A percentile compares a stretch with the other conserved stretches of the same genome.
Conservation (phyloP, 2,329 filamentous ascomycete genomes). For the Sphaerostilbella broomeana region DNA sequence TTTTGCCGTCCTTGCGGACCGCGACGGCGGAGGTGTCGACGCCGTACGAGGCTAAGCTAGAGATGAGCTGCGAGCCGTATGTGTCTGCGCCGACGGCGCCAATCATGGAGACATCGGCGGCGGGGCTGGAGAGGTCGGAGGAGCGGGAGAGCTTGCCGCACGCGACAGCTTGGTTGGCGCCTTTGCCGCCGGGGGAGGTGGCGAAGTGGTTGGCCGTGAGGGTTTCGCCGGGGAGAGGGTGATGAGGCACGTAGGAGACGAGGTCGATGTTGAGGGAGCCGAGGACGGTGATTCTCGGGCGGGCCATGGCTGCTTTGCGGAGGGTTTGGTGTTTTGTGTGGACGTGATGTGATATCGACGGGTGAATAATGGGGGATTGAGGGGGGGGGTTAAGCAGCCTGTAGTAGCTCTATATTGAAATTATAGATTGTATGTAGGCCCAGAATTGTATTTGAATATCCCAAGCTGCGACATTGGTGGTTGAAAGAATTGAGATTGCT, state of each 20-base stretch:
- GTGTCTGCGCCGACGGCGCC: constrained; percentile 66
- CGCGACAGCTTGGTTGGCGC: constrained; percentile 90
- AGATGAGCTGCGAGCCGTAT: constrained; percentile 55
- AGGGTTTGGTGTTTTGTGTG: no score
- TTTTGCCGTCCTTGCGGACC: constrained; percentile 41
- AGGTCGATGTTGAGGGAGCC: constrained; percentile 95
- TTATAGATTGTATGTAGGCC: no score
- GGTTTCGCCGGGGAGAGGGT: constrained; percentile 81
- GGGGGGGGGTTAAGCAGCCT: no score
- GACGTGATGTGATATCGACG: no score
- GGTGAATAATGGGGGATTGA: no score
- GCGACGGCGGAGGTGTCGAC: constrained; percentile 53
- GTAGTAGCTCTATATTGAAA: no score
- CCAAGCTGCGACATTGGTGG: no score
- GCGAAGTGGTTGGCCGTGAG: constrained; percentile 71
- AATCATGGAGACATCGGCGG: constrained; percentile 56
- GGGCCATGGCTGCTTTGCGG: constrained; percentile 18
- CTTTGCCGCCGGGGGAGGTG: constrained; percentile 84
- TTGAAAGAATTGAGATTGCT: no score
- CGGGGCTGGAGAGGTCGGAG: constrained; percentile 28
- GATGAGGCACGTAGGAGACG: constrained; percentile 76
- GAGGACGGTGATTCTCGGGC: constrained; percentile 66
- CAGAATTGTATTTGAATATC: no score
- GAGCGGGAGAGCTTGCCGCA: constrained; percentile 71
- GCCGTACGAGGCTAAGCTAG: constrained; percentile 53